Evolutionary conservation across 768 basidiomycete genomes (phyloP).

Genomic region (Stropharia rugosoannulata): DNA sequence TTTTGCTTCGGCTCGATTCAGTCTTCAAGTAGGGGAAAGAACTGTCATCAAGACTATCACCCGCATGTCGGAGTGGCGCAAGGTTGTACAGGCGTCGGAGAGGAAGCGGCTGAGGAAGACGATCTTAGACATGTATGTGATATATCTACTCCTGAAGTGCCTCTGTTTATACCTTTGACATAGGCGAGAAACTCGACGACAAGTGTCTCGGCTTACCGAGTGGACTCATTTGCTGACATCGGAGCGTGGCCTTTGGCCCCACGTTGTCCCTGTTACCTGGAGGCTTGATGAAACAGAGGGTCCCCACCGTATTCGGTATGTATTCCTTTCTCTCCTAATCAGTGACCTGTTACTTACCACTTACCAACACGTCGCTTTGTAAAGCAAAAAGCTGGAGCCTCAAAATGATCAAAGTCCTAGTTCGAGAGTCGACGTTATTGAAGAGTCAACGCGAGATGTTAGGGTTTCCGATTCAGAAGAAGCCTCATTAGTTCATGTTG

Average conservation of each 20-base stretch:
- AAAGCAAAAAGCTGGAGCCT: conserved; percentile 77
- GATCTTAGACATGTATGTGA: conserved; percentile 66
- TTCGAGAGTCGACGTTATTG: conserved; percentile 44
- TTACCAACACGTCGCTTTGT: not conserved
- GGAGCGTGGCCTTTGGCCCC: conserved; percentile 85
- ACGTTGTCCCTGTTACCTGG: conserved; percentile 57
- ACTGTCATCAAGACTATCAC: conserved; percentile 60
- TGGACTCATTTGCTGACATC: conserved; percentile 63
- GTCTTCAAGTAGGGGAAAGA: conserved; percentile 62
- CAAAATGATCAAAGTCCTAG: conserved; percentile 47
- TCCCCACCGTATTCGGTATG: conserved; percentile 78
- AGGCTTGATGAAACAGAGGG: conserved; percentile 91
- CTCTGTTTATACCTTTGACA: conserved; percentile 1
- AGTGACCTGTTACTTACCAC: not conserved
- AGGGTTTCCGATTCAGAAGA: conserved; percentile 50
- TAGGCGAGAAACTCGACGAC: conserved; percentile 78
- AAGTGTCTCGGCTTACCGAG: conserved; percentile 57
- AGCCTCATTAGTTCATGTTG: conserved; percentile 48
- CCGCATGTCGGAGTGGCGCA: conserved; percentile 72
- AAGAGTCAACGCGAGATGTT: conserved; percentile 47
- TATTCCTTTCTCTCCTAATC: not conserved
- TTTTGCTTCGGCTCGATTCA: conserved; percentile 56
- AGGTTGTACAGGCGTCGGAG: conserved; percentile 66
- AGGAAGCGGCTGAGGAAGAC: conserved; percentile 70
- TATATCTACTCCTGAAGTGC: not conserved